These are phyloP conservation scores for Xylogone sp. DNA, from an alignment of 2,329 filamentous ascomycete genomes.

Conservation along the genomic window DNA sequence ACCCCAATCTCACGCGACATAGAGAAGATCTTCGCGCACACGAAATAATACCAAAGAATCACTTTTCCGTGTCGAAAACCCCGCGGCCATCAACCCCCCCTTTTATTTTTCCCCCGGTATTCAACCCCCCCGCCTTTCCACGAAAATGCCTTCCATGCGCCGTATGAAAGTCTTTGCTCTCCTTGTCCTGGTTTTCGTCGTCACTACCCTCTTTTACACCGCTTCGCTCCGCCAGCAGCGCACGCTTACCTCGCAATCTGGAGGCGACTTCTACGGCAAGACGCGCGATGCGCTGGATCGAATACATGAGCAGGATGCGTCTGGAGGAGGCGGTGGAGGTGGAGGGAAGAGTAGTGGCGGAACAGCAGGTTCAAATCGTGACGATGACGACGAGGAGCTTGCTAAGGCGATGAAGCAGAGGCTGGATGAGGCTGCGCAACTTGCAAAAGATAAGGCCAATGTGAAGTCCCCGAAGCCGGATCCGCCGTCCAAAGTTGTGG, in stretches of 20 bases:
- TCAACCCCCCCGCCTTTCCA: too few relatives aligned
- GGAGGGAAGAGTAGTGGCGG: not conserved
- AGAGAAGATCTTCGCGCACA: too few relatives aligned
- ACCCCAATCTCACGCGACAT: too few relatives aligned
- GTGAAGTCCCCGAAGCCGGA: slow-evolving; percentile 62
- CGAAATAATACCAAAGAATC: too few relatives aligned
- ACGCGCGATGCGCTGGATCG: slow-evolving; percentile 50
- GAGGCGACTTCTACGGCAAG: slow-evolving; percentile 55
- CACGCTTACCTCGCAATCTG: slow-evolving; percentile 37
- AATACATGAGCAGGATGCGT: slow-evolving; percentile 3
- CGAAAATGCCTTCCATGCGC: slow-evolving; percentile 63
- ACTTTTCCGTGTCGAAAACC: too few relatives aligned
- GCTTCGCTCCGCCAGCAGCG: slow-evolving; percentile 49
- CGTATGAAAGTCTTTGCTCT: slow-evolving; percentile 66
- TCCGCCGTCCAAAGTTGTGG: slow-evolving; percentile 52
- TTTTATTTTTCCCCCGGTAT: too few relatives aligned
- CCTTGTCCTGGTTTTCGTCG: slow-evolving; percentile 58
- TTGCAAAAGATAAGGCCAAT: slow-evolving; percentile 65
- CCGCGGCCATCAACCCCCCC: too few relatives aligned
- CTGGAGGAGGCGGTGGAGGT: too few relatives aligned
- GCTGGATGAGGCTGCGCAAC: slow-evolving; percentile 64
- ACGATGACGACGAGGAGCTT: slow-evolving; percentile 52
- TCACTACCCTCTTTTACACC: slow-evolving; percentile 71
- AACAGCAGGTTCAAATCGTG: not conserved
- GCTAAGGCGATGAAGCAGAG: slow-evolving; percentile 55